Base-by-base conservation (phyloP, 2,329 filamentous ascomycete genomes). In the Cladobotryum mycophilum region DNA sequence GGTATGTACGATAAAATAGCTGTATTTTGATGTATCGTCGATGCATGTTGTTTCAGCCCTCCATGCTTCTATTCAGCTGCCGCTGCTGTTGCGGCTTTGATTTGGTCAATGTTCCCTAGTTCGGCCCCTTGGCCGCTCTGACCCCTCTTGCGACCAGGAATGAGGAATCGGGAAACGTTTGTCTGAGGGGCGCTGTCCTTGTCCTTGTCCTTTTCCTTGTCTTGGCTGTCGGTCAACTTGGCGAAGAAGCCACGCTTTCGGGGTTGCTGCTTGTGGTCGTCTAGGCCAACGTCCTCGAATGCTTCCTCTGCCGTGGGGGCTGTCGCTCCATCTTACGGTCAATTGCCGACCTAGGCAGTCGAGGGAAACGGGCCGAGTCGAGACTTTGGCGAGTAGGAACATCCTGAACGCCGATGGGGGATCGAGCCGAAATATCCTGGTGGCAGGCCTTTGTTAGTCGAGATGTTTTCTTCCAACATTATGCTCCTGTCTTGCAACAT, bases 221-320 rank as follows among this genome's bases (percentile, higher is more conserved):
- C 67, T 48, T 72, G 68, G 20, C 66, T 61, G 15, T 91, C 86
- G 47, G 85, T 86, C 61, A 96, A 90, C 57, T 70, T 71, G 45
- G 89, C 79, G 57, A 97, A 89, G 63, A 96, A 85, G 12, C 87
- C 79, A 52, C 83, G 84, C 72, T 89, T 70, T 58, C 65, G 63
- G 47, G 67, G 61, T 40, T 62, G 67, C 51, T 65, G 70, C 55
- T 83, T 84, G 45, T 78, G 72, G 36, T 93, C 89, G 57, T 96
- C 91, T 52, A 97, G 73, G 4, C 89, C 89, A 8, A 97, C 88
- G 47, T 97, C 92, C 65, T 96, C 92, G 60, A 97, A 96, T 5
- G 75, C 76, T 61, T 95, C 88, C 60, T 93, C 89, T 40, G 82
- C 78, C 30, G 84, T 86, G n/a, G 81, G 25, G 78, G 76, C 49